phyloP scores from a whole-genome alignment of 2,329 filamentous ascomycete species.

The Grosmannia huntii region DNA sequence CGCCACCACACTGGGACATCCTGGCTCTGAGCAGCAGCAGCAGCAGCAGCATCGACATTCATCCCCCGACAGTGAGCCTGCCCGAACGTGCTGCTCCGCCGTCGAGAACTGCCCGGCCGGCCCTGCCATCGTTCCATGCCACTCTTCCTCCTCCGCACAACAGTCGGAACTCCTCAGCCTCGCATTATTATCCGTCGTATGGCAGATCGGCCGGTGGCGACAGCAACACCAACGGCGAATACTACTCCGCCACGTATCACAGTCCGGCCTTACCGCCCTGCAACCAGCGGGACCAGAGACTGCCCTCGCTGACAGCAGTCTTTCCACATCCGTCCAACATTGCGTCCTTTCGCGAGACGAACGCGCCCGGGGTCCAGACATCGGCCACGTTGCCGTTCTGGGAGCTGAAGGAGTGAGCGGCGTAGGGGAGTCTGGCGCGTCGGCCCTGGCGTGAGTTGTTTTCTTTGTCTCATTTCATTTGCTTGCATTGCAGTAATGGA shows the following conservation, averaged over 20 bases:
- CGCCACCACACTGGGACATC: constrained; percentile 25
- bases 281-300: background rate
- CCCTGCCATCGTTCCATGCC: no score
- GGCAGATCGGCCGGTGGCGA: background rate
- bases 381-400: background rate
- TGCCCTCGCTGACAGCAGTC: background rate
- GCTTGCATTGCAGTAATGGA: background rate
- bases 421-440: no score
- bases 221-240: background rate
- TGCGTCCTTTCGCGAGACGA: background rate
- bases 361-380: background rate
- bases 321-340: background rate
- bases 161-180: background rate
- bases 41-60: background rate
- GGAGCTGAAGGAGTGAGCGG: background rate
- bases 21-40: constrained; percentile 14
- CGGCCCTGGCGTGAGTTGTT: background rate
- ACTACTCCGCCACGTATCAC: background rate
- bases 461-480: background rate
- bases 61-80: background rate
- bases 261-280: background rate
- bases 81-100: background rate
- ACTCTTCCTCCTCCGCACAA: no score
- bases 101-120: no score
- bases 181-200: background rate